These are phyloP conservation scores for Fusarium stilboides DNA, from an alignment of 2,329 filamentous ascomycete species.

Conservation along the genomic window DNA sequence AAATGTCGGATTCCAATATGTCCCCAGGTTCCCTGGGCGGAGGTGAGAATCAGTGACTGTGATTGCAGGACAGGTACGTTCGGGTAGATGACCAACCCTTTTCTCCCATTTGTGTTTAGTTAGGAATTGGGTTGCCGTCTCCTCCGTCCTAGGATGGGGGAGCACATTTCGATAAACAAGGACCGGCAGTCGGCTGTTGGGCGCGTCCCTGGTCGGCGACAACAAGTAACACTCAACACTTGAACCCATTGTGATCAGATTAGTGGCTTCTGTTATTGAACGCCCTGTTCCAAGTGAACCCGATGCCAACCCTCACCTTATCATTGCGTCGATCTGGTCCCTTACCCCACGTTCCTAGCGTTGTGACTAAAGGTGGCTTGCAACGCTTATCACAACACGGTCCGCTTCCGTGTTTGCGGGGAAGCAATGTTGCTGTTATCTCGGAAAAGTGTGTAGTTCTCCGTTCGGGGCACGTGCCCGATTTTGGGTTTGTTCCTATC, in stretches of 20 bases:
- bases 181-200: conserved; percentile 6
- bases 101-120: neutral
- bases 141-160: neutral
- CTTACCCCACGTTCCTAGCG: neutral
- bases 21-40: neutral
- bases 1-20: neutral
- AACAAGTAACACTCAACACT: neutral
- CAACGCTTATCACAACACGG: neutral
- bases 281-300: no score
- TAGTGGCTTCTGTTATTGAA: no score
- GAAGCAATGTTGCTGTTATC: neutral
- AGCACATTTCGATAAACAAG: neutral
- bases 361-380: neutral
- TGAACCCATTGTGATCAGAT: neutral
- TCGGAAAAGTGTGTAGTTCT: no score
- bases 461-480: no score
- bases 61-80: neutral
- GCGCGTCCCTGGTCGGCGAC: neutral
- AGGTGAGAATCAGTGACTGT: no score
- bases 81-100: neutral
- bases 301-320: neutral
- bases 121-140: neutral
- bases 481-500: no score
- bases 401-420: conserved; percentile 13
- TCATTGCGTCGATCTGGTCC: neutral